Evolutionary conservation across 257 asterid genomes (phyloP), one percentile per base, ranked within the genome.

Genomic region (Penstemon newberryi): DNA sequence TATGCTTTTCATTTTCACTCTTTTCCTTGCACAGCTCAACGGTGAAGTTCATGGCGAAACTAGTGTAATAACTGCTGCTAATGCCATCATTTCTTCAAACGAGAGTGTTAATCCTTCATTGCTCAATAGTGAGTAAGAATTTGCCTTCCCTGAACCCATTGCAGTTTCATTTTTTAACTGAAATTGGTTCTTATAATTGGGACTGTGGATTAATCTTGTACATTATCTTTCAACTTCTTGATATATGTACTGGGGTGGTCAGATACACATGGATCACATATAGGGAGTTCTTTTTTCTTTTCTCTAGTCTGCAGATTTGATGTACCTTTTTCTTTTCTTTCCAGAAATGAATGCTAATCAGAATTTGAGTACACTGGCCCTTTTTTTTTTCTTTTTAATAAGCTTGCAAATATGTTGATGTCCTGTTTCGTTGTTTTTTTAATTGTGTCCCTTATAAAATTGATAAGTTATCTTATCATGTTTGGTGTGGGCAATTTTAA

Each of bases 11-110:
- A 50, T 56, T 73, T 50, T n/a, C 10, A 67, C 8, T 56, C 4
- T 42, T 69, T 50, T 41, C 60, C 75, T 57, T 39, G 15, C 8
- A 25, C 78, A 91, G 98, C 78, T 77, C 61, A 76, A 82, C 8
- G 85, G 92, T 57, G 90, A 83, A 72, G 73, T 76, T 50, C 83
- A 77, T 41, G 83, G 76, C 45, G 73, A 86, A 11, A 84, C 75
- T 11, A 76, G 72, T 33, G 68, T 73, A 46, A 69, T 73, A 38
- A 73, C 87, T 51, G 75, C 87, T 63, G 75, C 80, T 46, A 84
- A 77, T 51, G 68, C 47, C 60, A 60, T 85, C 45, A 77, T 74
- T 44, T 73, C 86, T 72, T 79, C 84, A 13, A 78, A 75, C 10
- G 86, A 45, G 79, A 80, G 78, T 77, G 77, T 63, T 75, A 75